These are phyloP conservation scores for Graphilbum fragrans DNA, from an alignment of 2,329 filamentous ascomycete genomes.

Conservation along the genomic window DNA sequence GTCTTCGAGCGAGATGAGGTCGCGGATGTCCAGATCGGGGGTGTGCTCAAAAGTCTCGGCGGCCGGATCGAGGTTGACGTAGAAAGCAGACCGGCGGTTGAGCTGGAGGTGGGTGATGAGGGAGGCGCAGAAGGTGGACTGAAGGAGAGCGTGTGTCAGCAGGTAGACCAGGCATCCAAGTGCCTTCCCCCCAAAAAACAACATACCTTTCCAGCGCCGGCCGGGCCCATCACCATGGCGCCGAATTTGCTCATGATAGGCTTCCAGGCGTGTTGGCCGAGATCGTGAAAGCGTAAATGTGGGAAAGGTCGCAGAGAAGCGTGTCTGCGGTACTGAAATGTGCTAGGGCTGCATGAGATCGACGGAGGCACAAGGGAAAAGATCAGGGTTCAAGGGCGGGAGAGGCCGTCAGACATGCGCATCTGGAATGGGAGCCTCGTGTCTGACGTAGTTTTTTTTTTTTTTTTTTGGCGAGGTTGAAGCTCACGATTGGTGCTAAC, in stretches of 20 bases:
- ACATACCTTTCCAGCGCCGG: constrained; percentile 76
- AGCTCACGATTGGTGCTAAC: no score
- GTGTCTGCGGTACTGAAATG: neutral
- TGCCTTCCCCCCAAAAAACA: neutral
- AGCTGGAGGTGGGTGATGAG: constrained; percentile 88
- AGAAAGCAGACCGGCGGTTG: constrained; percentile 88
- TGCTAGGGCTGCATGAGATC: neutral
- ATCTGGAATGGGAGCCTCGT: no score
- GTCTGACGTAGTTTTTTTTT: no score
- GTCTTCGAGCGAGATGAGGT: constrained; percentile 85
- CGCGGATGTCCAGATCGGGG: constrained; percentile 90
- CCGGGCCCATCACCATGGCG: constrained; percentile 89
- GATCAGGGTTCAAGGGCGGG: neutral
- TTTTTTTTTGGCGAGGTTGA: no score
- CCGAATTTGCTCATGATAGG: constrained; percentile 81
- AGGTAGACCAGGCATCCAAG: neutral
- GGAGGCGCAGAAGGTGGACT: constrained; percentile 89
- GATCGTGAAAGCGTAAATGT: neutral
- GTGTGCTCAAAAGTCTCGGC: constrained; percentile 86
- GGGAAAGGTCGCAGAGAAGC: neutral
- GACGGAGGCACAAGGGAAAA: neutral
- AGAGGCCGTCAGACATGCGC: neutral
- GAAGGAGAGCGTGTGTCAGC: neutral
- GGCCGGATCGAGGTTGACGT: constrained; percentile 95
- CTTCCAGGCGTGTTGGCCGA: neutral